Conservation (phyloP, 805 yeast genomes). For the Yarrowia sp. region DNA sequence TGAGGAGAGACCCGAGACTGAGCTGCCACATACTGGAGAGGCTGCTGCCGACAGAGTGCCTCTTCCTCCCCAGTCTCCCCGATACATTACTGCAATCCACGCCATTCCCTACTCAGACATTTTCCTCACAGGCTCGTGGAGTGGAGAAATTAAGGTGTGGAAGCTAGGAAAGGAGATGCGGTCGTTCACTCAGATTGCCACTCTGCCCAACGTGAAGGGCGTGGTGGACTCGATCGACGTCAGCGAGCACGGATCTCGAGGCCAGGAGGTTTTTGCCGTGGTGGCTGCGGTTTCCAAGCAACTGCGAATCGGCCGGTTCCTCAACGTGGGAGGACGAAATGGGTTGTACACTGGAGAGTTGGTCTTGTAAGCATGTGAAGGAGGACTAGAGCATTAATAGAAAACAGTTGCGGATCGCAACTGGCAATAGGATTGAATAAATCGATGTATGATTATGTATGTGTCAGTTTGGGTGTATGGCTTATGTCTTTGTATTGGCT, state of each 20-base stretch:
- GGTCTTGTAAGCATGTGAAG: constrained; percentile 25
- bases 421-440: not conserved
- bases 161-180: constrained; percentile 62
- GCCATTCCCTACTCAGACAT: constrained; percentile 83
- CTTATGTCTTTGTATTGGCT: no score
- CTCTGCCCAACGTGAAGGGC: constrained; percentile 61
- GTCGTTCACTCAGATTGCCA: constrained; percentile 54
- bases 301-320: constrained; percentile 87
- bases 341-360: constrained; percentile 50
- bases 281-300: constrained; percentile 77
- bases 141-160: constrained; percentile 79
- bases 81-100: constrained; percentile 76
- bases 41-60: constrained; percentile 49
- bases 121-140: constrained; percentile 85
- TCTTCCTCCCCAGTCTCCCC: constrained; percentile 72
- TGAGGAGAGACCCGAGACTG: constrained; percentile 43
- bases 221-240: constrained; percentile 41
- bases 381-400: constrained; percentile 22
- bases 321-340: constrained; percentile 64
- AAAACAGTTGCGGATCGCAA: not conserved
- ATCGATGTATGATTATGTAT: not conserved
- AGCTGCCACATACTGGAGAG: constrained; percentile 39
- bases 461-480: no score
- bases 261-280: constrained; percentile 48
- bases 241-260: constrained; percentile 33